Base-by-base conservation (phyloP, 2,329 filamentous ascomycete species). In the Cyclaneusma minus region DNA sequence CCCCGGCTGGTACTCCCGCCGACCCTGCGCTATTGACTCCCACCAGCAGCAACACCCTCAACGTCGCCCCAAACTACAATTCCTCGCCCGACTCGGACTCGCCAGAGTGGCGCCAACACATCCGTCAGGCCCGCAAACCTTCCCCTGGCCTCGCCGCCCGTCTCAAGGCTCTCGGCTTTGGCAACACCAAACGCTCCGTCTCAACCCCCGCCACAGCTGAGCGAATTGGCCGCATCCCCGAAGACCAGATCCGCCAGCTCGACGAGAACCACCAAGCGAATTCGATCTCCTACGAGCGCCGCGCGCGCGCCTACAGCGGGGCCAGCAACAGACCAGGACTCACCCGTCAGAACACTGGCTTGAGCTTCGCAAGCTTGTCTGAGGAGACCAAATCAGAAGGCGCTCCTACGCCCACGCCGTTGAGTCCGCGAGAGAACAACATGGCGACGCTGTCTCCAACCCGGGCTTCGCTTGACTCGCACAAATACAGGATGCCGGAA, bases 401-500 rank as follows among this genome's bases (percentile, higher is more conserved):
- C 22, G 13, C 22, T 11, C 17, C 15, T 11, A 21, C 13, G 21
- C 9, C 6, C 12, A 13, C 12, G 22, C 13, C 13, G 22, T 14
- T 15, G 5, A 23, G n/a, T 13, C 16, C 12, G 16, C 24, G 13
- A 25, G n/a, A 16, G 16, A 16, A 25, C 14, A 25, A 10, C 24
- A 14, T 16, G 16, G 14, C 4, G 18, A 20, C 7, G 18, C 18
- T 20, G 18, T 11, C 7, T 7, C 7, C 7, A 20, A 11, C 18
- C 7, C 7, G 18, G 14, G 24, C 24, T 11, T 15, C n/a, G 13
- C 25, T 24, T 63, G 77, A 83, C 51, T 74, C 68, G 30, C 65
- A 77, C 45, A 82, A 83, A 50, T 83, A 81, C 46, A 66, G 71
- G 22, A 54, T 82, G 47, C 75, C 77, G 29, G 76, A 83, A 49